Base-by-base conservation (phyloP, 2,329 filamentous ascomycete species). In the Ceratocystis harringtonii region DNA sequence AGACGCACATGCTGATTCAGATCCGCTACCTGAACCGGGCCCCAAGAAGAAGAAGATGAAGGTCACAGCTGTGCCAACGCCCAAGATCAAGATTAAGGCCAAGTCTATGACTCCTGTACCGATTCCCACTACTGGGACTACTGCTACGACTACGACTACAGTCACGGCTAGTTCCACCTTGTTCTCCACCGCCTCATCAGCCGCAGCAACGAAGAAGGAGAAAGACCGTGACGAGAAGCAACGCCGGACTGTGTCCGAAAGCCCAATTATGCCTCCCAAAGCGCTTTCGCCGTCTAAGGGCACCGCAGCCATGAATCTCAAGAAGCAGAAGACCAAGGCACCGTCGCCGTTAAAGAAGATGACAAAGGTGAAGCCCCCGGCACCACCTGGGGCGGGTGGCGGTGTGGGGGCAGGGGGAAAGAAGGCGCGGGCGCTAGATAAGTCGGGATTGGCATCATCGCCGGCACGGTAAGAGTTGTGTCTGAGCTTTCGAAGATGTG, bases 31-130 rank as follows among this genome's bases (percentile, higher is more conserved):
- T 15, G 64, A 66, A 67, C 74, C 77, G 36, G 75, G 73, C 65
- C 78, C 76, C 73, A 83, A 82, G 76, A 84, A 84, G 76, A 84
- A 84, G 77, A 82, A 80, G 73, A 70, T 79, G 67, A 84, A 84
- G 74, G 72, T 77, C 7, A 75, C 74, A 66, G 58, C 61, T 5
- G 28, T 32, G n/a, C 45, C 62, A 1, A 28, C 64, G 19, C 52
- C 70, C 68, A 71, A 73, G 60, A 76, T 79, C 52, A 83, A 82
- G 73, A 83, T 84, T 58, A 84, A 84, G 75, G 78, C 78, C 30
- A 81, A 81, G 70, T 73, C 73, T 2, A 64, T 57, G 1, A 66
- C 65, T 19, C 65, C 65, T 5, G 65, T 66, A 12, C 72, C 70
- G 3, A 32, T 48, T 10, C 64, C 64, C 5, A 62, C 19, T 3